Conservation (phyloP, 1,284 basidiomycete genomes). For the Tylopilus sp. region DNA sequence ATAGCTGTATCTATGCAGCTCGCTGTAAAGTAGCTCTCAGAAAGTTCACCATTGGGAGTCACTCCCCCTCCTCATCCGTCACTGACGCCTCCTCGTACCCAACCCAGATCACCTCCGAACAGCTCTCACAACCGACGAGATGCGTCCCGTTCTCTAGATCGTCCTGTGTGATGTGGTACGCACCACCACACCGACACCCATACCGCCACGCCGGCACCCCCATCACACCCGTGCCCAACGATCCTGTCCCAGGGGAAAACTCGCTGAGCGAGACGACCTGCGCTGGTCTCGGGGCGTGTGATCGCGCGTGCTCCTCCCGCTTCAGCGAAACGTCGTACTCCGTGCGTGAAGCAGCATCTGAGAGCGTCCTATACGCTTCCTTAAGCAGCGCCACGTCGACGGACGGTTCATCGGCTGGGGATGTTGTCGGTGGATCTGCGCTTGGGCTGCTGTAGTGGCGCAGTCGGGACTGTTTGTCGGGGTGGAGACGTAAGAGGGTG, state of each 20-base stretch:
- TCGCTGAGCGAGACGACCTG: conserved; percentile 75
- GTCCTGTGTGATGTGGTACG: conserved; percentile 50
- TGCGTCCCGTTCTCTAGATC: conserved; percentile 66
- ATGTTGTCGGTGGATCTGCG: not conserved
- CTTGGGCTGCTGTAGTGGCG: not conserved
- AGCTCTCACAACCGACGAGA: conserved; percentile 63
- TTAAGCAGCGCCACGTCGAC: conserved; percentile 55
- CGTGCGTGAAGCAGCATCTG: conserved; percentile 36
- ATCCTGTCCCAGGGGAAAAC: conserved; percentile 39
- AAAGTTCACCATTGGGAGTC: too few species aligned
- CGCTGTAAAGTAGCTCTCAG: not conserved
- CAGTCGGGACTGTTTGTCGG: conserved; percentile 52
- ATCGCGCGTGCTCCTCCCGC: conserved; percentile 4
- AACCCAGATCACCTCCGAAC: conserved; percentile 76
- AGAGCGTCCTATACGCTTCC: conserved; percentile 57
- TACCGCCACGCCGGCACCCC: conserved; percentile 45
- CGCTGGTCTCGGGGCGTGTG: conserved; percentile 56
- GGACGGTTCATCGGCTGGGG: not conserved
- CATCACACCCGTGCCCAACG: not conserved
- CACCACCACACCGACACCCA: conserved; percentile 66
- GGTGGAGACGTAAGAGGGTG: conserved; percentile 59
- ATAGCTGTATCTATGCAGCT: not conserved
- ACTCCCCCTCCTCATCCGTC: too few species aligned
- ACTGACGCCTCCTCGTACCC: conserved; percentile 56
- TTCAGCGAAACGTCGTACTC: conserved; percentile 44